A percentile compares a stretch with the other conserved stretches of the same genome.
Evolutionary conservation across 345 rosid species (phyloP).

Genomic region (Eucalyptus victrix): DNA sequence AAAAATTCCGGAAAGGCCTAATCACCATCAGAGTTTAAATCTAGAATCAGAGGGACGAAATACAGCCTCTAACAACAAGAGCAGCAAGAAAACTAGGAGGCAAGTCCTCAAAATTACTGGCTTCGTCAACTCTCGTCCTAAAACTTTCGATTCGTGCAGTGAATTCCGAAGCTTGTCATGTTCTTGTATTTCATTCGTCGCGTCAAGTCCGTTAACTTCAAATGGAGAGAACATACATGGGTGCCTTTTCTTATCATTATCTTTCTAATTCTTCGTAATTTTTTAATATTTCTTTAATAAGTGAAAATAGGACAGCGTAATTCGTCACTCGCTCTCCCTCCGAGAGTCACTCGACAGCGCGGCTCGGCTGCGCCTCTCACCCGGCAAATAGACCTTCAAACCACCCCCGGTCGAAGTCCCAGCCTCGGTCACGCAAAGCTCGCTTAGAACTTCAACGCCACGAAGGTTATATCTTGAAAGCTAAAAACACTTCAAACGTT

Average conservation of each 20-base stretch:
- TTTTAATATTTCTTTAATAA: background rate
- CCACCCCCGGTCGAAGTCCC: background rate
- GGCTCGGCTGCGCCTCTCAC: background rate
- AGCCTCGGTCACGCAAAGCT: background rate
- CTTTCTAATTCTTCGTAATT: background rate
- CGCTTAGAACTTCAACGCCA: background rate
- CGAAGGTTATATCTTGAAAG: background rate
- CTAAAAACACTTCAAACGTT: background rate
- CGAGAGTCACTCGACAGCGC: background rate
- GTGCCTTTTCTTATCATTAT: background rate
- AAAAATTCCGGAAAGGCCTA: background rate
- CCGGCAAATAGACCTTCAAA: background rate
- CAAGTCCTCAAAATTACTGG: background rate
- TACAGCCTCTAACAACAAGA: background rate
- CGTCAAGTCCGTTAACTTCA: background rate
- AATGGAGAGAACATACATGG: background rate
- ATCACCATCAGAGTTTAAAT: rapidly evolving
- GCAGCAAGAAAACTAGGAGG: background rate
- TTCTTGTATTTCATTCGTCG: background rate
- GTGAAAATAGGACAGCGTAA: background rate
- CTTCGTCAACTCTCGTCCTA: background rate
- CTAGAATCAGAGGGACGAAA: background rate
- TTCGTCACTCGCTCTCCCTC: no score
- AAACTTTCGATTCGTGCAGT: no score
- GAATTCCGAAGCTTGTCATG: no score